These are phyloP conservation scores for Trypanosoma grayi DNA, from an alignment of 208 protist genomes.

Conservation along the genomic window DNA sequence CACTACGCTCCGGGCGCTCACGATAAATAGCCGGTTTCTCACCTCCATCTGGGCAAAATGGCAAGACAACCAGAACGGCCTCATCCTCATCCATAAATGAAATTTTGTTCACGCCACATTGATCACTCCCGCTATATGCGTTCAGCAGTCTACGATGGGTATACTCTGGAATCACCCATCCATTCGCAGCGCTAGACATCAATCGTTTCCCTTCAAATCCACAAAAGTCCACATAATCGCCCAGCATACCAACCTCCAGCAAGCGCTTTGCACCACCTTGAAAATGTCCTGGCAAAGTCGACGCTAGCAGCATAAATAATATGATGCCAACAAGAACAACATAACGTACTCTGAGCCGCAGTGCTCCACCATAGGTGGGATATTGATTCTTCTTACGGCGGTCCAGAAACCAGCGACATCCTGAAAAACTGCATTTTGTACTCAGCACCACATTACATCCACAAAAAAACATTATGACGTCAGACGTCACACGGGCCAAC, in stretches of 20 bases:
- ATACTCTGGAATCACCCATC: constrained; percentile 47
- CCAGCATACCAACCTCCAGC: constrained; percentile 32
- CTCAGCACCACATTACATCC: constrained; percentile 3
- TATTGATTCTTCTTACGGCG: background rate
- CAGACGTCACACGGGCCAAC: constrained; percentile 14
- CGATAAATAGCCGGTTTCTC: constrained; percentile 33
- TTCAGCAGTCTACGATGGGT: constrained; percentile 36
- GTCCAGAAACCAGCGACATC: background rate
- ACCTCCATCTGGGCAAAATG: constrained; percentile 29
- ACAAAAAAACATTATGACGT: constrained; percentile 1
- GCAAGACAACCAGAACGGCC: constrained; percentile 38
- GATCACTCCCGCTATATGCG: constrained; percentile 41
- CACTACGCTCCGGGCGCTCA: constrained; percentile 42
- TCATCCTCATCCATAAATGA: constrained; percentile 35
- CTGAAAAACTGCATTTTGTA: background rate
- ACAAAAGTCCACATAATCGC: constrained; percentile 39
- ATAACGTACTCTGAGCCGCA: background rate
- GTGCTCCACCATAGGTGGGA: background rate
- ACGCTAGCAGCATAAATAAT: constrained; percentile 12
- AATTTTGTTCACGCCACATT: constrained; percentile 24
- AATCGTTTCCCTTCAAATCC: constrained; percentile 30
- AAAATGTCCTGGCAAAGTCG: background rate
- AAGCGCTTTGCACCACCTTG: constrained; percentile 17
- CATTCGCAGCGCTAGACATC: constrained; percentile 18
- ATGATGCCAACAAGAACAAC: background rate